Evolutionary conservation across 2,329 filamentous ascomycete species (phyloP), one percentile per base, ranked within the genome.

Genomic region (Alternaria ethzedia): DNA sequence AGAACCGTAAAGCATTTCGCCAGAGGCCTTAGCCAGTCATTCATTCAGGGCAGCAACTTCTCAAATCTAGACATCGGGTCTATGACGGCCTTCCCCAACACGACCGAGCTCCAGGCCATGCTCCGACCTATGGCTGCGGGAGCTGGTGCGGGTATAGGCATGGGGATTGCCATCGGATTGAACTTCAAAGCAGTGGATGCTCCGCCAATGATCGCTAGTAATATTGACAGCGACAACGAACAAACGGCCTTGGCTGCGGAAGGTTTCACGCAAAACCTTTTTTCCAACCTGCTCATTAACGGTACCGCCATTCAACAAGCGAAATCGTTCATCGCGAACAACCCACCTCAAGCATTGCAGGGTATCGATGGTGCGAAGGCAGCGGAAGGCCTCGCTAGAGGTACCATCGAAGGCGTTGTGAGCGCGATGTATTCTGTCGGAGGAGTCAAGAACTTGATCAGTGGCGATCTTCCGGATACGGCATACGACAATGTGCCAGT

Each of bases 311-410:
- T 66, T 2, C 58, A 67, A 10, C 60, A 65, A 25, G 54, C 63
- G 2, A 58, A 55, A 0, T 20, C 58, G 4, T 30, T 58, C 13
- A 15, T 70, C 6, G 49, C 55, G 6, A 52, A 50, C 6, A 62
- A 45, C 6, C 41, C 54, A n/a, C 54, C 68, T n/a, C 23, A 54
- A 30, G 26, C 67, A 2, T 55, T 70, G 4, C 61, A 58, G 15
- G 52, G 57, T 28, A 23, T 70, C 1, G 59, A 73, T 5, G 13
- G 61, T 2, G 66, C 74, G 1, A 73, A 73, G 25, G 71, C 65
- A 13, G 71, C 71, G 3, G 75, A 77, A 54, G 75, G 75, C 6
- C 66, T 75, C 12, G 75, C 69, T 9, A 65, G 75, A 50, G 75
- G 75, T 8, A 54, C 70, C 1, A 66, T 75, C 10, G 75, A 77